Evolutionary conservation across 768 basidiomycete genomes (phyloP), one percentile per base, ranked within the genome.

Genomic region (Lenzites betulinus): DNA sequence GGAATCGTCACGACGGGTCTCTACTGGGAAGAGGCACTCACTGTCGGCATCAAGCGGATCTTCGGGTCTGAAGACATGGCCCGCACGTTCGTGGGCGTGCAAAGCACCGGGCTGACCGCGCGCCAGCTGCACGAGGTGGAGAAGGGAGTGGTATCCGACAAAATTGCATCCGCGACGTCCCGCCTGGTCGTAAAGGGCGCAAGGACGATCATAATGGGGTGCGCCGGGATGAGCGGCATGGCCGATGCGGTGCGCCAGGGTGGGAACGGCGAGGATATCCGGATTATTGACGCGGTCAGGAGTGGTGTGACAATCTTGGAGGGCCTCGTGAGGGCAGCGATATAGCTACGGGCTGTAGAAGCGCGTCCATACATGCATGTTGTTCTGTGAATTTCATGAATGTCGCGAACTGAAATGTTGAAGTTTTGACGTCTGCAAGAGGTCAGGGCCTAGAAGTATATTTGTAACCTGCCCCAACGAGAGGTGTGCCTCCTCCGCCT

Each of bases 1-100:
- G 75, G 73, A 12, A 73, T 77, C 54, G 71, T 77, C 22, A 75
- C 75, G 42, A 77, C 75, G 5, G 76, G 74, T 6, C 63, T 64
- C n/a, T 70, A 71, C 20, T 76, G 75, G 73, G 75, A 74, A 47
- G 49, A 26, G 5, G 64, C 74, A 28, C 60, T 76, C 26, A 63
- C 60, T 18, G 62, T 59, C 2, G 73, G 69, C 7, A 69, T 71
- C 12, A 35, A 30, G 15, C 38, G 62, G 2, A 60, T 73, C 35
- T 63, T 73, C 38, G 66, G 67, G 15, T 61, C 54, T 25, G 59
- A 47, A 20, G 64, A 58, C n/a, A 51, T 42, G 23, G 61, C 57
- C 23, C 48, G 51, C 15, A 41, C 39, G 26, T 76, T 76, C 54
- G 68, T 67, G 1, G 75, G 76, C 18, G 73, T 75, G 9, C 54